Percentiles rank a stretch among this genome's conserved stretches.
Conservation (phyloP, 148 eudicot species). For the Mesembryanthemum crystallinum region DNA sequence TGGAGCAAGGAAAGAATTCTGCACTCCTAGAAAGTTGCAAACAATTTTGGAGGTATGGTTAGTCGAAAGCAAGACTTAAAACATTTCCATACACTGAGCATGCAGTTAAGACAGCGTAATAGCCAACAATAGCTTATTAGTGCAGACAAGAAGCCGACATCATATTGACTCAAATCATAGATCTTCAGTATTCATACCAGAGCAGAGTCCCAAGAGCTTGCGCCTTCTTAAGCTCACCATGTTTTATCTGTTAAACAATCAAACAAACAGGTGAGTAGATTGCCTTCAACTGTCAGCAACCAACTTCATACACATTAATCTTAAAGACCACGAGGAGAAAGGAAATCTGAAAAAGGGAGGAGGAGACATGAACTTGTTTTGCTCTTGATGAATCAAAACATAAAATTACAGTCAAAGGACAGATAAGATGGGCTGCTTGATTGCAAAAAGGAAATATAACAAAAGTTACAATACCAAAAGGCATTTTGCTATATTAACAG, state of each 20-base stretch:
- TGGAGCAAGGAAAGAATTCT: slow-evolving; percentile 41
- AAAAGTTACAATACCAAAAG: not conserved
- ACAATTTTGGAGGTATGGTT: not conserved
- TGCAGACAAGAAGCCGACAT: not conserved
- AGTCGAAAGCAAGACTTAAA: not conserved
- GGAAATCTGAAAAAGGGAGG: not conserved
- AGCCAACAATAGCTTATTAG: not conserved
- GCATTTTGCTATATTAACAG: not conserved
- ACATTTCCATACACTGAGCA: not conserved
- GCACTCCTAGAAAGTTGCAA: slow-evolving; percentile 40
- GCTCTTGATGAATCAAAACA: not conserved
- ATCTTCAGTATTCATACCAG: slow-evolving; percentile 24
- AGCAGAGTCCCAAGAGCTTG: slow-evolving; percentile 41
- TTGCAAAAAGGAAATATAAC: not conserved
- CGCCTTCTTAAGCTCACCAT: slow-evolving; percentile 56
- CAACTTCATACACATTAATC: not conserved
- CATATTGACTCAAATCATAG: not conserved
- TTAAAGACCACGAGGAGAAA: not conserved
- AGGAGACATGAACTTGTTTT: not conserved
- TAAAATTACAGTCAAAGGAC: not conserved
- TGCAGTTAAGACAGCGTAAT: not conserved
- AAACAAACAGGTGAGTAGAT: not conserved
- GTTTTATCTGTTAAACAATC: slow-evolving; percentile 20
- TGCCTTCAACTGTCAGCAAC: not conserved
- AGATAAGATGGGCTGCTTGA: too few relatives aligned